Base-by-base conservation (phyloP, 129 eudicot species). In the Solidago caesia region DNA sequence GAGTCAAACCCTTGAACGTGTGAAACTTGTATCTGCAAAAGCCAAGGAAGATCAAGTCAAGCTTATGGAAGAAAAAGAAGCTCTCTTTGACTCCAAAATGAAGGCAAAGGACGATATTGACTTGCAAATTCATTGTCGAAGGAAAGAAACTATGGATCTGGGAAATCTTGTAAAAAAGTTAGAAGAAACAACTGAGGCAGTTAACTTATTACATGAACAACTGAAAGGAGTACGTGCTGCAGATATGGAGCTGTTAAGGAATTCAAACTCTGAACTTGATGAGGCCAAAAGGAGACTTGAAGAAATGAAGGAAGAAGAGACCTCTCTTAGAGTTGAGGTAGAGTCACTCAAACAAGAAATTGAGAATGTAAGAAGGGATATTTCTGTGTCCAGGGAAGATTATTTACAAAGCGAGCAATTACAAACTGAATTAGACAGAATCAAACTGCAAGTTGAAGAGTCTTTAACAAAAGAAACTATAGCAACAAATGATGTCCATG, bases 1-100 rank as follows among this genome's bases (percentile, higher is more conserved):
- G 83, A 66, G 75, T 7, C 80, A 82, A 67, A 61, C 91, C 10
- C 84, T 89, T 62, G 82, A 71, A 26, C 79, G 84, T 21, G 85
- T 86, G 6, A 91, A 82, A 72, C 46, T 77, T 42, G 88, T 84
- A 43, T 71, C 94, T 7, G 64, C 52, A 4, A 72, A 81, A 62
- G 94, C 90, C 5, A 53, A 81, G 64, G 85, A 88, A 58, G 86
- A 85, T 7, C 89, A 89, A 44, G 73, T 15, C 41, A 85, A 77
- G 79, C 74, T 64, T 45, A 67, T 81, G 64, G 82, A 68, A 14
- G 88, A 89, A 59, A 91, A 84, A 70, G 80, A 84, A 41, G 85
- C 76, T 13, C 69, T 41, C 4, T 4, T 84, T 5, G 68, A 56
- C 33, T 78, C 77, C 25, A 77, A 70, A 33, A 79, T 44, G 70